Conservation (phyloP, 2,329 filamentous ascomycete species). For the Stachybotrys chlorohalonatus region DNA sequence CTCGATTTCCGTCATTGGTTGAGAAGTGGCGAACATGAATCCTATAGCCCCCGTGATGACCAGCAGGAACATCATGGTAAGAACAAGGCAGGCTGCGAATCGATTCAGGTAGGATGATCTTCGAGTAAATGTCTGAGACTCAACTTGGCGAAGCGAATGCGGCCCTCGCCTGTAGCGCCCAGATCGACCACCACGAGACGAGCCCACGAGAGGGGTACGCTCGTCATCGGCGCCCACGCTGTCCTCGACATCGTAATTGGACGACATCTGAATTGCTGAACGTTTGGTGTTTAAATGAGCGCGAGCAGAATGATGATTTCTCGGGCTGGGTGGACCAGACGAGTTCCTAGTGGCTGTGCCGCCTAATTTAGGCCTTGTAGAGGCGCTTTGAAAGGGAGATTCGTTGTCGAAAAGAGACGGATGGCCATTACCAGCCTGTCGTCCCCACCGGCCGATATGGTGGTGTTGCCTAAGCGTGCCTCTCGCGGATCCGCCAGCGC, state of each 20-base stretch:
- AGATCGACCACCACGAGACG: constrained; percentile 47
- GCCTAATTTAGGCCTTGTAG: constrained; percentile 49
- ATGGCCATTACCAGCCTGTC: constrained; percentile 57
- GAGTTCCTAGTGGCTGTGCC: constrained; percentile 49
- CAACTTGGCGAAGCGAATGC: constrained; percentile 57
- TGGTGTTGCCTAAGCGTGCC: constrained; percentile 70
- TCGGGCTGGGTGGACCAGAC: constrained; percentile 62
- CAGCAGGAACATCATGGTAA: constrained; percentile 72
- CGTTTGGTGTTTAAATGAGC: constrained; percentile 33
- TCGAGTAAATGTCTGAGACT: constrained; percentile 60
- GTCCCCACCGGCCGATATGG: constrained; percentile 62
- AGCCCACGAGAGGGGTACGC: constrained; percentile 66
- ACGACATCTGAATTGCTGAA: constrained; percentile 49
- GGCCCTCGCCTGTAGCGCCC: constrained; percentile 45
- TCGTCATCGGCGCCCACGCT: constrained; percentile 75
- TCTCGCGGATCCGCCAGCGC: constrained; percentile 51
- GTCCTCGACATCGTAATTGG: constrained; percentile 72
- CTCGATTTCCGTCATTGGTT: constrained; percentile 71
- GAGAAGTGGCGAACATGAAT: constrained; percentile 86
- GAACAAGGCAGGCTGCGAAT: constrained; percentile 77
- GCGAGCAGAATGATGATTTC: constrained; percentile 34
- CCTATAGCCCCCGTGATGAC: constrained; percentile 78
- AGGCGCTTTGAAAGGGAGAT: constrained; percentile 64
- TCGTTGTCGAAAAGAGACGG: constrained; percentile 68
- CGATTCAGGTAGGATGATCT: constrained; percentile 57